These are phyloP conservation scores for Chiua virens DNA, from an alignment of 768 basidiomycete genomes.

Conservation along the genomic window DNA sequence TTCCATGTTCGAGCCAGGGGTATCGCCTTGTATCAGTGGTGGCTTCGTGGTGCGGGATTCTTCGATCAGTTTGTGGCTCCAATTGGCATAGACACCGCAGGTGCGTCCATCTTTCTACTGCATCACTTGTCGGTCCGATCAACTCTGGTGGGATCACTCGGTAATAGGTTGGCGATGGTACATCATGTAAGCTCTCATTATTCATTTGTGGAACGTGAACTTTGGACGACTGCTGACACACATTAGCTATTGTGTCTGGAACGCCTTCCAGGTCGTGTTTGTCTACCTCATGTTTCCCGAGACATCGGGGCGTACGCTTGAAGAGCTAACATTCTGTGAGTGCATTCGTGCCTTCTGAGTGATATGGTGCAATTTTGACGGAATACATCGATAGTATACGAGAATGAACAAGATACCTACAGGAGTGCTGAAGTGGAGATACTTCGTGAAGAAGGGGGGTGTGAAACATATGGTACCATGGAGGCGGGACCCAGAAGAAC, in stretches of 20 bases:
- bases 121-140: neutral
- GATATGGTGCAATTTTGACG: slow-evolving; percentile 13
- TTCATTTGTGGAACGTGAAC: no score
- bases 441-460: neutral
- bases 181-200: slow-evolving; percentile 6
- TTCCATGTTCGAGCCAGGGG: slow-evolving; percentile 63
- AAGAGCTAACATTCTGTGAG: slow-evolving; percentile 20
- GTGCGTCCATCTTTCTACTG: neutral
- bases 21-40: slow-evolving; percentile 60
- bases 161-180: slow-evolving; percentile 15
- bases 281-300: slow-evolving; percentile 21
- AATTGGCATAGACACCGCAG: slow-evolving; percentile 12
- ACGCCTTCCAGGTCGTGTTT: slow-evolving; percentile 12
- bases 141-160: neutral
- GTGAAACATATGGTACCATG: no score
- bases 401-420: neutral
- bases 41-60: slow-evolving; percentile 39
- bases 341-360: neutral
- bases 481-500: no score
- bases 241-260: slow-evolving; percentile 17
- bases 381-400: neutral
- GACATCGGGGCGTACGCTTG: slow-evolving; percentile 17
- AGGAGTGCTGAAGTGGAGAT: neutral
- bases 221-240: neutral
- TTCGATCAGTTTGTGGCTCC: slow-evolving; percentile 13